Percentiles rank a stretch among this genome's conserved stretches.
These are phyloP conservation scores for Pterocarpus macrocarpus DNA, from an alignment of 306 rosid species.

Conservation along the genomic window DNA sequence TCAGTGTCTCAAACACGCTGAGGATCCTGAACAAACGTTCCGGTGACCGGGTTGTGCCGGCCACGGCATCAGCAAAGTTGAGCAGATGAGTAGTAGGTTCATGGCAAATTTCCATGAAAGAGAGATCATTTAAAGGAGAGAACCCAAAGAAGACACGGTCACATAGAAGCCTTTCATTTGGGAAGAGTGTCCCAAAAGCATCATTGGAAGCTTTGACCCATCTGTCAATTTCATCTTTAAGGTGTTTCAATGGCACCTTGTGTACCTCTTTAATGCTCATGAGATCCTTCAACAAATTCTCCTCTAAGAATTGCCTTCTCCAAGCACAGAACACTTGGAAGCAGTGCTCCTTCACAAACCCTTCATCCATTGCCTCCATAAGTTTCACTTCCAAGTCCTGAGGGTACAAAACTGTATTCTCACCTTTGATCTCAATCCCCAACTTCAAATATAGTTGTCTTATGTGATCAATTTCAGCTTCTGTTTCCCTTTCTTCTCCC, in stretches of 20 bases:
- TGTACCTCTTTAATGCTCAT: slow-evolving; percentile 63
- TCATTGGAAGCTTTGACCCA: slow-evolving; percentile 66
- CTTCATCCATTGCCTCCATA: slow-evolving; percentile 47
- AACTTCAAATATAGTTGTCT: not conserved
- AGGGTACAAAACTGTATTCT: not conserved
- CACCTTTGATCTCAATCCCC: not conserved
- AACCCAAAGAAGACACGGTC: slow-evolving; percentile 66
- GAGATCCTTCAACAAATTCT: slow-evolving; percentile 61
- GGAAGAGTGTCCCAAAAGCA: slow-evolving; percentile 59
- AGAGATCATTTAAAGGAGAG: slow-evolving; percentile 58
- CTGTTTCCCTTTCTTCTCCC: not conserved
- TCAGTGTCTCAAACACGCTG: slow-evolving; percentile 63
- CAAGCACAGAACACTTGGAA: slow-evolving; percentile 63
- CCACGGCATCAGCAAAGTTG: slow-evolving; percentile 65
- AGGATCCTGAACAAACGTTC: slow-evolving; percentile 69
- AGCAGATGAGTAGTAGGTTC: slow-evolving; percentile 63
- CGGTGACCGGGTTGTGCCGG: slow-evolving; percentile 61
- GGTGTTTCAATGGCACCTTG: slow-evolving; percentile 65
- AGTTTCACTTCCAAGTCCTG: not conserved
- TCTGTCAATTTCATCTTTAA: slow-evolving; percentile 69
- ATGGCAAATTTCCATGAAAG: slow-evolving; percentile 73
- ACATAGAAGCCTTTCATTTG: slow-evolving; percentile 67
- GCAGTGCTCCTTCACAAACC: slow-evolving; percentile 63
- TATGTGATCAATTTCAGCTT: not conserved
- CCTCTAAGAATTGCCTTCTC: slow-evolving; percentile 68